Evolutionary conservation across 73 alveolate species (phyloP), one percentile per base, ranked within the genome.

Genomic region (Tetrahymena elliotti): DNA sequence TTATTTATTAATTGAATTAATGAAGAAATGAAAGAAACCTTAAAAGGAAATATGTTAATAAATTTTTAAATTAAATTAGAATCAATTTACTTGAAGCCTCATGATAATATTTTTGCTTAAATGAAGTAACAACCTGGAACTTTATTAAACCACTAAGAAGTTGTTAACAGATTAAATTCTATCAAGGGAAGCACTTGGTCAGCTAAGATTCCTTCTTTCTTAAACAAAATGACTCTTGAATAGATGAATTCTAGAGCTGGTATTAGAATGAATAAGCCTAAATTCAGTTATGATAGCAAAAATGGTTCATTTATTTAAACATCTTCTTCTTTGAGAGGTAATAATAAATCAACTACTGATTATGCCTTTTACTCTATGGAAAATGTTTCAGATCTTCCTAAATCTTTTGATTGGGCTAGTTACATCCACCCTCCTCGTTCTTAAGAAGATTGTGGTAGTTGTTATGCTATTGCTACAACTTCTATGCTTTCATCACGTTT

Each of bases 401-500:
- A 94, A 33, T 41, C 84, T 52, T 94, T 94, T 33, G 38, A 84
- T 36, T 94, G 96, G 96, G 96, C 84, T 39, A 88, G 84, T 10
- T 88, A 94, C 33, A 36, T 94, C 22, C 95, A 94, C 9, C 47
- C 92, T 15, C 83, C 82, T 18, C 83, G 93, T 84, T 94, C 93
- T 36, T 92, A 94, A 53, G 41, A 88, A 53, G 83, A 53, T 9
- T 94, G 96, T 94, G 96, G 96, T 4, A 84, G 95, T 31, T 94
- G 96, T 39, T 94, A 94, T 94, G 84, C 96, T 18, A 83, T 94
- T 84, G 93, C 96, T 20, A 94, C 96, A 5, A 94, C 83, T 94
- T 33, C 96, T 35, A 94, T 94, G 96, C 41, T 94, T n/a, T 94
- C 96, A 2, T 94, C 96, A 40, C 93, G 96, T 84, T 92, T 88